Conservation (phyloP, 306 rosid species). For the Dryas alaskensis region DNA sequence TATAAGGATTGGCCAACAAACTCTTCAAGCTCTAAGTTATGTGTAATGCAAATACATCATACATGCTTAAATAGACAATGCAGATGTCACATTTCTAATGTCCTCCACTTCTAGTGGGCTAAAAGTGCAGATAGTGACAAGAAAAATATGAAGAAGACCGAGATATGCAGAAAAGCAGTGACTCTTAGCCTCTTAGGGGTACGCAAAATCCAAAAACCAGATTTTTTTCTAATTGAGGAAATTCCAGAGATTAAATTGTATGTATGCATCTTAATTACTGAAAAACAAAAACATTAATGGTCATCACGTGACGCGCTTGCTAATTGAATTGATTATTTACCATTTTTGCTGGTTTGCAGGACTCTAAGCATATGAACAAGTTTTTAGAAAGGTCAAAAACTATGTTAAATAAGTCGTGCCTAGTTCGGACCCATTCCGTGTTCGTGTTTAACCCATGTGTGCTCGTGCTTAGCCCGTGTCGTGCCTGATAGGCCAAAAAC, state of each 20-base stretch:
- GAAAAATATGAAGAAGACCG: neutral
- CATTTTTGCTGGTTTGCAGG: neutral
- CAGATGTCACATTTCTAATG: constrained; percentile 1
- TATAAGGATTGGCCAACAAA: too few relatives aligned
- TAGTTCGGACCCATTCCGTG: too few relatives aligned
- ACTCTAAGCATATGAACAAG: neutral
- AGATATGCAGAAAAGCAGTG: neutral
- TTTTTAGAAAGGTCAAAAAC: too few relatives aligned
- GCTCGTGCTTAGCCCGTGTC: too few relatives aligned
- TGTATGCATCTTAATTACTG: constrained; percentile 9
- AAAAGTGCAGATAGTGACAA: constrained; percentile 4
- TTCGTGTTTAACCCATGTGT: too few relatives aligned
- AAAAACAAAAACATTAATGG: neutral
- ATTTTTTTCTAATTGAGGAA: constrained; percentile 2
- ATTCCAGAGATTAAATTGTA: neutral
- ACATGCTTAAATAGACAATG: constrained; percentile 24
- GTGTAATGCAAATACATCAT: neutral
- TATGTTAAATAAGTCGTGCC: too few relatives aligned
- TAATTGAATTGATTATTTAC: neutral
- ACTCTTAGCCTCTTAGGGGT: neutral
- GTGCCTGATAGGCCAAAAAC: too few relatives aligned
- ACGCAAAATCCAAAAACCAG: constrained; percentile 14
- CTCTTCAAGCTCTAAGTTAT: constrained; percentile 2
- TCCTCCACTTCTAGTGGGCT: constrained; percentile 11
- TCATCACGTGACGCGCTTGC: neutral